These are phyloP conservation scores for Thelephora ganbajun DNA, from an alignment of 768 basidiomycete species.

Conservation along the genomic window DNA sequence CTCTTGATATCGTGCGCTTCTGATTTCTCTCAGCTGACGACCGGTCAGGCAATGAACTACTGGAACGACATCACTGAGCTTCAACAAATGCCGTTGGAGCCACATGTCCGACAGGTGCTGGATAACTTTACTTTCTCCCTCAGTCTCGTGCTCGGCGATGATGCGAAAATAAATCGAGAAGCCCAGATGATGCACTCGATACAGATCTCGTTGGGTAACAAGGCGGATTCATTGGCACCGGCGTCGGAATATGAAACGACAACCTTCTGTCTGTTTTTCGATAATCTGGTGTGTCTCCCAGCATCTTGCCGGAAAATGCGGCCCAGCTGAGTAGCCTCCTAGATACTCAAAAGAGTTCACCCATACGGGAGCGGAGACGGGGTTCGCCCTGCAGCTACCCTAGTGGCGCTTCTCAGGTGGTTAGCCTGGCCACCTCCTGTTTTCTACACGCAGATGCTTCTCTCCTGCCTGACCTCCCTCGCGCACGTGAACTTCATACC, in stretches of 20 bases:
- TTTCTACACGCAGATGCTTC: conserved; percentile 38
- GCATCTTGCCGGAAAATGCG: neutral
- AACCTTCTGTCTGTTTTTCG: conserved; percentile 45
- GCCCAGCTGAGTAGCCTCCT: conserved; percentile 1
- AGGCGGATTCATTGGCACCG: conserved; percentile 36
- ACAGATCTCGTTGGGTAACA: conserved; percentile 41
- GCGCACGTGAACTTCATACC: conserved; percentile 28
- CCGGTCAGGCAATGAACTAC: conserved; percentile 39
- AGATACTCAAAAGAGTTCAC: conserved; percentile 47
- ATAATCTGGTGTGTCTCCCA: conserved; percentile 37
- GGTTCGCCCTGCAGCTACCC: conserved; percentile 10
- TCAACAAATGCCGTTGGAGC: conserved; percentile 33
- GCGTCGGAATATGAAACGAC: conserved; percentile 53
- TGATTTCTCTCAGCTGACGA: conserved; percentile 48
- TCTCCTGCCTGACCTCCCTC: conserved; percentile 49
- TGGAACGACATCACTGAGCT: conserved; percentile 38
- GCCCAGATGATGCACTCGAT: conserved; percentile 57
- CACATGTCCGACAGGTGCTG: conserved; percentile 33
- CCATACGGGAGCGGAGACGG: conserved; percentile 52
- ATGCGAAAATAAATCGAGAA: conserved; percentile 55
- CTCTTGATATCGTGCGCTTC: conserved; percentile 46
- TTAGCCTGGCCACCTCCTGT: conserved; percentile 13
- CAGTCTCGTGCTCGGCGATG: conserved; percentile 50
- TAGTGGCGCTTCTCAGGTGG: conserved; percentile 13
- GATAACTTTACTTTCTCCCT: conserved; percentile 47